Base-by-base conservation (phyloP, 1,139 yeast genomes). In the Sugiyamaella paludigena region DNA sequence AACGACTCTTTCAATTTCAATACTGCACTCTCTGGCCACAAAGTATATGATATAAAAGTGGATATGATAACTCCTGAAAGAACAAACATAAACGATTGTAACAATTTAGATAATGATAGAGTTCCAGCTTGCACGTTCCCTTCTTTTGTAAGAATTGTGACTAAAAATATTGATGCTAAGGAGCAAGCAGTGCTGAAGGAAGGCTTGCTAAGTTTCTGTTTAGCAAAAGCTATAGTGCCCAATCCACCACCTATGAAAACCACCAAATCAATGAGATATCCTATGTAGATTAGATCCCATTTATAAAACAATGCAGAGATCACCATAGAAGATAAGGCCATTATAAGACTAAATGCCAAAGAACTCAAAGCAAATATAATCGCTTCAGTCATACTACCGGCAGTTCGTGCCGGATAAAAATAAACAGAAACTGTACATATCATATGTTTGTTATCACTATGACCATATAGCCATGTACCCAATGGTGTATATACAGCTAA, bases 181-280 rank as follows among this genome's bases (percentile, higher is more conserved):
- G 89, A 81, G 59, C 94, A 84, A 0, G 95, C 92, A 12, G 92
- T 86, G 58, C 84, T 85, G 64, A 86, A 86, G 0, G 87, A 83
- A 31, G 80, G 85, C 59, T 78, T 80, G 55, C 78, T 78, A 46
- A 85, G 78, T 54, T 77, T 74, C 59, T 83, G 88, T 58, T 87
- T 87, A 74, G 80, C 75, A 59, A 75, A 84, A 1, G 92, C 84
- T 26, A 87, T 76, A 7, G 76, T 54, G 0, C 94, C 94, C 37
- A 86, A 69, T 0, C 87, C 79, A 67, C 66, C 53, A 77, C 82
- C 60, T 76, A 79, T 45, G 74, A 72, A 69, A 7, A 69, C 55
- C 2, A 80, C 50, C 43, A 87, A 71, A 58, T 84, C 85, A 30
- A 83, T 74, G 10, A 75, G 63, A 53, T 79, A 79, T 40, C 87